Conservation (phyloP, 2,329 filamentous ascomycete genomes). For the Colletotrichum somersetense region DNA sequence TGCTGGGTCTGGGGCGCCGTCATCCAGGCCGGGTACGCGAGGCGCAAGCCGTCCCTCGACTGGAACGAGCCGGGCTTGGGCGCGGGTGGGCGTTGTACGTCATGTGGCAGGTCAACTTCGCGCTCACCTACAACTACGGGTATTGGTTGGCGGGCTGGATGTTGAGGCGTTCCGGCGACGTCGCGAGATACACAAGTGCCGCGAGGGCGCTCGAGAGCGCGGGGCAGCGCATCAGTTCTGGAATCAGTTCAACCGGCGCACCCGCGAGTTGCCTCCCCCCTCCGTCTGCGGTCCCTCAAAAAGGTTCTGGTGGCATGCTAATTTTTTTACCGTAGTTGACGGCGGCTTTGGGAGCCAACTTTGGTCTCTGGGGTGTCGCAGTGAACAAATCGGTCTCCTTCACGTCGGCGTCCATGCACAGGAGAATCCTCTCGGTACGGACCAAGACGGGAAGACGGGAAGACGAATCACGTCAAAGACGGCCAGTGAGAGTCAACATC, state of each 20-base stretch:
- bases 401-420: neutral
- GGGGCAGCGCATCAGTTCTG: conserved; percentile 47
- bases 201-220: conserved; percentile 47
- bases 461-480: neutral
- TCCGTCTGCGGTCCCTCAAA: neutral
- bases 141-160: conserved; percentile 51
- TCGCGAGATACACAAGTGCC: conserved; percentile 46
- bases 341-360: conserved; percentile 17
- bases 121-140: conserved; percentile 50
- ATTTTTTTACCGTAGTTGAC: neutral
- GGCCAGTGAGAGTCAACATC: no score
- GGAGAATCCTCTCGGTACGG: neutral
- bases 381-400: conserved; percentile 5
- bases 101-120: conserved; percentile 50
- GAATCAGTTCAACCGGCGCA: conserved; percentile 49
- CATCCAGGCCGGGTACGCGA: no score
- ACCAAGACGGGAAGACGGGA: no score
- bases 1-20: no score
- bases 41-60: conserved; percentile 47
- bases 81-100: conserved; percentile 50
- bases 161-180: conserved; percentile 46
- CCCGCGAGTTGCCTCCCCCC: conserved; percentile 29
- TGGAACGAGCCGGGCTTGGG: conserved; percentile 46
- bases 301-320: neutral
- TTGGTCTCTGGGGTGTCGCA: conserved; percentile 10